Conservation (phyloP, 2,329 filamentous ascomycete genomes). For the Phialocephala sp. region DNA sequence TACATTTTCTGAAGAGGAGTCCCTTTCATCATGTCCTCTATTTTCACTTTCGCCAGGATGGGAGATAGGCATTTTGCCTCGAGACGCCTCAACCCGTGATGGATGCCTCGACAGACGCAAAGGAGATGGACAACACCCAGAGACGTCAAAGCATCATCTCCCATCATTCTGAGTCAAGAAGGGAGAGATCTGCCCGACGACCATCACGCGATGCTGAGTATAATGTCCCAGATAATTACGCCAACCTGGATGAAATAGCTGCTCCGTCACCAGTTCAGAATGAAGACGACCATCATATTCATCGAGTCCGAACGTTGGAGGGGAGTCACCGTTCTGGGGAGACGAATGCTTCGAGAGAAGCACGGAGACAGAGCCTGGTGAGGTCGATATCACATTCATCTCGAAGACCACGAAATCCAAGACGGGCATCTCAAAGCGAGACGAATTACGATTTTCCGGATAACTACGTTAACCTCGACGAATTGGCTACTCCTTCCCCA, state of each 20-base stretch:
- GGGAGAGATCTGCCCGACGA: not conserved
- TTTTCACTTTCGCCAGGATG: not conserved
- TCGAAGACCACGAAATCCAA: conserved; percentile 9
- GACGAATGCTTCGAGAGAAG: conserved; percentile 30
- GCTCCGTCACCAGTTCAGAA: conserved; percentile 51
- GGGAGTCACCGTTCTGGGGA: conserved; percentile 39
- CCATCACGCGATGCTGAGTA: conserved; percentile 36
- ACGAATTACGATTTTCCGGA: conserved; percentile 34
- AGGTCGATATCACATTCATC: conserved; percentile 20
- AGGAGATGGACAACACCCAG: not conserved
- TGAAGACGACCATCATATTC: conserved; percentile 44
- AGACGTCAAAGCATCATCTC: not conserved
- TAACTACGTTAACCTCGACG: conserved; percentile 51
- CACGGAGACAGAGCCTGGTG: conserved; percentile 19
- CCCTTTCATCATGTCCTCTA: no score
- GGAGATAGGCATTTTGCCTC: conserved; percentile 3
- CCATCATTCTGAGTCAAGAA: not conserved
- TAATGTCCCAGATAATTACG: conserved; percentile 47
- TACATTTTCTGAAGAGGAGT: not conserved
- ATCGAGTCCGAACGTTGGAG: conserved; percentile 47
- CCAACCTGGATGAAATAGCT: conserved; percentile 49
- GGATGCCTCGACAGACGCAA: conserved; percentile 14
- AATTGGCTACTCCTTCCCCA: conserved; percentile 50
- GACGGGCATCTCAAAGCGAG: conserved; percentile 14
- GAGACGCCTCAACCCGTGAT: conserved; percentile 18